These are phyloP conservation scores for Ogataea populi-albae DNA, from an alignment of 805 yeast genomes.

Conservation along the genomic window DNA sequence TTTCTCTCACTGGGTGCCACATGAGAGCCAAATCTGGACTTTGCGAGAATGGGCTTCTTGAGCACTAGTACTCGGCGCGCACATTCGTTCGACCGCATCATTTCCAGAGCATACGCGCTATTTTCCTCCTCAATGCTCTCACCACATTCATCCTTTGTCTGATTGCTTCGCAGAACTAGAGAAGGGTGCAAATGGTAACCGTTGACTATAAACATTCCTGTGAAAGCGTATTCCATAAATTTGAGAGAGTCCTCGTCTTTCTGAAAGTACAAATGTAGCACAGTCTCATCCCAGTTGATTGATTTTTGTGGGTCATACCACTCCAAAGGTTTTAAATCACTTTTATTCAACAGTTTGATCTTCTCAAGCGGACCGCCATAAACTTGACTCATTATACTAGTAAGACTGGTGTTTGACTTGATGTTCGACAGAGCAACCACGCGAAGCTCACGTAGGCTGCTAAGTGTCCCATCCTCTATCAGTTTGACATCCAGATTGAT, in stretches of 20 bases:
- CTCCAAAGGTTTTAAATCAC: slow-evolving; percentile 12
- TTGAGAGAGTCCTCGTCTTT: slow-evolving; percentile 50
- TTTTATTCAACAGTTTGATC: slow-evolving; percentile 31
- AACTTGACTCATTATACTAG: slow-evolving; percentile 50
- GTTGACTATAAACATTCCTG: slow-evolving; percentile 57
- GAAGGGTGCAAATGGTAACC: slow-evolving; percentile 47
- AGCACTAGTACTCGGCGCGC: slow-evolving; percentile 58
- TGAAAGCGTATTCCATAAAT: slow-evolving; percentile 50
- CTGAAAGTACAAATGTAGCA: slow-evolving; percentile 50
- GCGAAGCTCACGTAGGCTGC: slow-evolving; percentile 14
- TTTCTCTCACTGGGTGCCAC: slow-evolving; percentile 14
- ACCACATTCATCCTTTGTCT: slow-evolving; percentile 5
- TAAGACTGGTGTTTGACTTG: slow-evolving; percentile 40
- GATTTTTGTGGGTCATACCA: slow-evolving; percentile 13
- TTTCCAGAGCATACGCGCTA: slow-evolving; percentile 21
- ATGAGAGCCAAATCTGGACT: slow-evolving; percentile 19
- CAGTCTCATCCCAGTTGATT: slow-evolving; percentile 25
- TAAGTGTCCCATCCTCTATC: slow-evolving; percentile 9
- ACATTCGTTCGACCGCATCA: slow-evolving; percentile 35
- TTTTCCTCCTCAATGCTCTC: slow-evolving; percentile 13
- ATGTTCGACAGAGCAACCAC: slow-evolving; percentile 24
- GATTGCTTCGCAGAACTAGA: slow-evolving; percentile 38
- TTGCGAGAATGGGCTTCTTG: slow-evolving; percentile 35
- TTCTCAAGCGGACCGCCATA: slow-evolving; percentile 71
- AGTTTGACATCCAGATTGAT: slow-evolving; percentile 12